Conservation (phyloP, 2,329 filamentous ascomycete genomes). For the Fusarium hainanense region DNA sequence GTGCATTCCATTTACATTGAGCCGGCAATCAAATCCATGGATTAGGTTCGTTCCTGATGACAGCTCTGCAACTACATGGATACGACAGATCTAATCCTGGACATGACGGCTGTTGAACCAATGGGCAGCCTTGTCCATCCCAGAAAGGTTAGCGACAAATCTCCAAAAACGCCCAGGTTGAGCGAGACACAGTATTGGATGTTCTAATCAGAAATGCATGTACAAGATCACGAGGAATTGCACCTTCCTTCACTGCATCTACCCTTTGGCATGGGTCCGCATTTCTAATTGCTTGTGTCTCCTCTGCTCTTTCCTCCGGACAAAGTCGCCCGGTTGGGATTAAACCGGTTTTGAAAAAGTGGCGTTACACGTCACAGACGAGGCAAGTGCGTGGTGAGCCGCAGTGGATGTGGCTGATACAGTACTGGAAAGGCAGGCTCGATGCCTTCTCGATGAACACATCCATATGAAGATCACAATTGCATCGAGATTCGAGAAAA, state of each 20-base stretch:
- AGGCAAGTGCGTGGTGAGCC: slow-evolving; percentile 23
- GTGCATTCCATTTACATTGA: not conserved
- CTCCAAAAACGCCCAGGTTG: slow-evolving; percentile 3
- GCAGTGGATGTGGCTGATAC: slow-evolving; percentile 24
- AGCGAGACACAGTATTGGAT: slow-evolving; percentile 12
- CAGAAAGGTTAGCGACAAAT: slow-evolving; percentile 21
- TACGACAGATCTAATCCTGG: slow-evolving; percentile 27
- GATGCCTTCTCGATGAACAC: slow-evolving; percentile 5
- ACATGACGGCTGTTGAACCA: slow-evolving; percentile 6
- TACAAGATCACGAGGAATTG: slow-evolving; percentile 9
- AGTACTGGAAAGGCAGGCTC: not conserved
- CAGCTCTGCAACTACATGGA: slow-evolving; percentile 25
- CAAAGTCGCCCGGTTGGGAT: slow-evolving; percentile 16
- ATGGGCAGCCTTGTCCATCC: slow-evolving; percentile 10
- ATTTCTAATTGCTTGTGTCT: slow-evolving; percentile 10
- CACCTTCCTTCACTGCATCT: slow-evolving; percentile 9
- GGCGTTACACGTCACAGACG: slow-evolving; percentile 35
- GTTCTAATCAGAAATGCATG: slow-evolving; percentile 8
- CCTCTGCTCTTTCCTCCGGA: slow-evolving; percentile 18
- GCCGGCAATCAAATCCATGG: slow-evolving; percentile 20
- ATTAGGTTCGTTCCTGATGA: slow-evolving; percentile 28
- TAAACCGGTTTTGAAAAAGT: slow-evolving; percentile 31
- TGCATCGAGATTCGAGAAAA: slow-evolving; percentile 35
- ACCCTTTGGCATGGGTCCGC: slow-evolving; percentile 2
- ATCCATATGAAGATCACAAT: slow-evolving; percentile 13